Evolutionary conservation across 331 rosid species (phyloP), one percentile per base, ranked within the genome.

Genomic region (Ulmus americana): DNA sequence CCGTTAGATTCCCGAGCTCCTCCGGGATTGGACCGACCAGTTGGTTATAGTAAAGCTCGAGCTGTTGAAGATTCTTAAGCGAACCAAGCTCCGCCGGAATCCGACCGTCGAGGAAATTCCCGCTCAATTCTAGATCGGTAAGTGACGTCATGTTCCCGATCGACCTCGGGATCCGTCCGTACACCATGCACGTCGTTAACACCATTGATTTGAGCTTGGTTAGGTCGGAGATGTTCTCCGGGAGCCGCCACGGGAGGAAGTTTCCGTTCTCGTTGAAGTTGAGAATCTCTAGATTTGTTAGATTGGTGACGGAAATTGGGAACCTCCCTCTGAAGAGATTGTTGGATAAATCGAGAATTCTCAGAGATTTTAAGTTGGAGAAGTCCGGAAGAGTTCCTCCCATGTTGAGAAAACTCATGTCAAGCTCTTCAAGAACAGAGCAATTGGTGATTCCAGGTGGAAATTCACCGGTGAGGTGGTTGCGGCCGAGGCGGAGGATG

Each of bases 1-100:
- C 86, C 0, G 90, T 81, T 44, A 94, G 78, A 66, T 94, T 87
- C 43, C 97, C 99, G 0, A 94, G 61, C 75, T 84, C 96, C 66
- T 74, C 83, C 0, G 99, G 99, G 10, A 94, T 84, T 41, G 67
- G 74, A 2, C 97, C 99, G 12, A 60, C 66, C 0, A 94, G 83
- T 13, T 48, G 64, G 73, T 92, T 92, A 62, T 94, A 94, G 85
- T 94, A 94, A 55, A 94, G 96, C 81, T 90, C 97, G 45, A 94
- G 84, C 41, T 58, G 71, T 38, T 64, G 75, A 69, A 94, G 57
- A 52, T 85, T 94, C 73, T 76, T 87, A 59, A 90, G 63, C 50
- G 57, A 58, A 8, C 95, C 95, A 39, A 94, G 77, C 79, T 90
- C 88, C 3, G 12, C 10, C 0, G 99, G 99, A 67, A 94, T 80